Base-by-base conservation (phyloP, 192 early-diverging fungal genomes). In the Gorgonomyces haynaldii region DNA sequence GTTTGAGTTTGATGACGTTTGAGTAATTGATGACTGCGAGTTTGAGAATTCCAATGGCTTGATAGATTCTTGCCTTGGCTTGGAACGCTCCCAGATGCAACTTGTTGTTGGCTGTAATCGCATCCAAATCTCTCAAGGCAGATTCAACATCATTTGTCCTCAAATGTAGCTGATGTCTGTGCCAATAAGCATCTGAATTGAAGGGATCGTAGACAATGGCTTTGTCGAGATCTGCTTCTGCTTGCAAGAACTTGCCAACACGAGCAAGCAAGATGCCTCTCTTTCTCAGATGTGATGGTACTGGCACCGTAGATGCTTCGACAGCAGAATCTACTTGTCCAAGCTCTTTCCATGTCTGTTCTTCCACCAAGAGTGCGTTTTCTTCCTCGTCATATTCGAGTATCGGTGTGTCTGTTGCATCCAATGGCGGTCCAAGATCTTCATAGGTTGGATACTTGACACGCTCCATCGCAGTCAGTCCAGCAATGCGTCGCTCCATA, bases 161-260 rank as follows among this genome's bases (percentile, higher is more conserved):
- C 25, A 75, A 49, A 43, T 62, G 50, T 17, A 75, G 50, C 42
- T 75, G 72, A 45, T 75, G 72, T 20, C 72, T 51, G 39, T 66
- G 60, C 72, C 72, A 75, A 10, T 57, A 36, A 0, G 63, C 67
- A 42, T 75, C 72, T 1, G 72, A 62, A 42, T 75, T 64, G 41
- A 70, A 70, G 1, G 72, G 72, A 47, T 75, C 72, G 36, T 44
- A 70, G 36, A 66, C 54, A 38, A 75, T 42, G n/a, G 72, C 63
- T 36, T 42, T 60, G 42, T 54, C 50, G 3, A 75, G 50, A 47
- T 75, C 72, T n/a, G 35, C 46, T 47, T 66, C 28, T 0, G 72
- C 65, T 37, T 52, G 34, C 4, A 52, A 38, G 31, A 60, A 70
- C 15, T 65, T 29, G 9, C 56, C 64, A 8, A 61, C 36, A 28